Evolutionary conservation across 345 rosid species (phyloP), one percentile per base, ranked within the genome.

Genomic region (Erodium maritimum): DNA sequence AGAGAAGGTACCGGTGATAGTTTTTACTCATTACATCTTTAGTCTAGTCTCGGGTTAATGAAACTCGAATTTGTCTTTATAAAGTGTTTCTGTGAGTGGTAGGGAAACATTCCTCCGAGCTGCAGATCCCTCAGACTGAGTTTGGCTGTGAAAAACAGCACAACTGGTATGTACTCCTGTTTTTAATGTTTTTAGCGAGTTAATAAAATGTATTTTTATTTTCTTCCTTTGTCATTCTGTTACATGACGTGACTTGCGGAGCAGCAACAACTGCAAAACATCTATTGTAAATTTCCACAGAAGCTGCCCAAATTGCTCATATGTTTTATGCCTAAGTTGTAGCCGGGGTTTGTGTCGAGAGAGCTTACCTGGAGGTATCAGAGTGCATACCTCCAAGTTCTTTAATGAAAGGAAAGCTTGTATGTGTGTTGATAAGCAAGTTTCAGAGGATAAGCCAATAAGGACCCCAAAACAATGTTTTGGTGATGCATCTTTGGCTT

Each of bases 221-320:
- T 61, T 64, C 56, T 37, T 63, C 55, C 58, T 56, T 33, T 67
- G 58, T 56, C 61, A 29, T 18, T 71, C 54, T 71, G 71, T 58
- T 50, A 58, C 64, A 53, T 70, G 64, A 7, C 66, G 58, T 69
- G 60, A 58, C 33, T 77, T 63, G 65, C 34, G 61, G 56, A 69
- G 67, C 82, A 79, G 83, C 79, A 71, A 79, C 61, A 73, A 71
- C 60, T 80, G 83, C 77, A 73, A 78, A 69, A 65, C 82, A 53
- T 74, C 77, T 33, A 75, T 79, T 23, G 68, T 77, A 67, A 84
- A 82, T 77, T 74, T 78, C 61, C 91, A 78, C 55, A 79, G 85
- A 65, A 79, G 85, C 71, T 83, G 91, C 72, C 69, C 87, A 19
- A 83, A 62, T 29, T 86, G 96, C 65, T 83, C 85, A 20, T 83